Base-by-base conservation (phyloP, 2,329 filamentous ascomycete species). In the Helotiales sp. region DNA sequence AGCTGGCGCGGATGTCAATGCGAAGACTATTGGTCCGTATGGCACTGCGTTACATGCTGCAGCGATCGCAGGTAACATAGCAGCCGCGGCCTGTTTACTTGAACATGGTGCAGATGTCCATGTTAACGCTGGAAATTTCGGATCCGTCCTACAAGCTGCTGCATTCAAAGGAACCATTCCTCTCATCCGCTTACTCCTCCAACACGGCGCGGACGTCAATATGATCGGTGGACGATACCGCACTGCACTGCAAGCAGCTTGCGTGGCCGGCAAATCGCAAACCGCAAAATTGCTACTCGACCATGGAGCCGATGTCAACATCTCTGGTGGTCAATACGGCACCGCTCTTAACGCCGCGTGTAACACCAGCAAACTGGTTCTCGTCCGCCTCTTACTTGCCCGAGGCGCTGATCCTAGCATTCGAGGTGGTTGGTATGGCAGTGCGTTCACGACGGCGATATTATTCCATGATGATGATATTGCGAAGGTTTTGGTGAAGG, bases 141-240 rank as follows among this genome's bases (percentile, higher is more conserved):
- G 30, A 2, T 52, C 43, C 1, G 47, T 52, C 5, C 47, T 63
- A 2, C 45, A 63, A 52, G 45, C 47, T 17, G 60, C 60, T 32
- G 47, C 60, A 1, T 55, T 45, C 6, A 45, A 22, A 20, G 32
- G 30, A 15, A 17, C 37, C 1, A 15, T 22, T 13, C 7, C 22
- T 20, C 6, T 55, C 5, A 40, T 64, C 5, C 52, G 52, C 8
- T 26, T 58, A 7, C 52, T 64, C 8, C 6, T 64, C 0, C 34
- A 58, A 13, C 17, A 45, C 5, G 62, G 50, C 22, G 62, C 62
- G 6, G 40, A 64, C 34, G 30, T 59, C 20, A 50, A 64, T 47
- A 40, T 26, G 10, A 2, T 20, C 4, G 62, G 62, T 49, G 52
- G 62, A 6, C 47, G 28, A 50, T 47, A 64, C 15, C 8, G 52